phyloP scores from a whole-genome alignment of 2,329 filamentous ascomycete genomes.

The Corynespora cassiicola region DNA sequence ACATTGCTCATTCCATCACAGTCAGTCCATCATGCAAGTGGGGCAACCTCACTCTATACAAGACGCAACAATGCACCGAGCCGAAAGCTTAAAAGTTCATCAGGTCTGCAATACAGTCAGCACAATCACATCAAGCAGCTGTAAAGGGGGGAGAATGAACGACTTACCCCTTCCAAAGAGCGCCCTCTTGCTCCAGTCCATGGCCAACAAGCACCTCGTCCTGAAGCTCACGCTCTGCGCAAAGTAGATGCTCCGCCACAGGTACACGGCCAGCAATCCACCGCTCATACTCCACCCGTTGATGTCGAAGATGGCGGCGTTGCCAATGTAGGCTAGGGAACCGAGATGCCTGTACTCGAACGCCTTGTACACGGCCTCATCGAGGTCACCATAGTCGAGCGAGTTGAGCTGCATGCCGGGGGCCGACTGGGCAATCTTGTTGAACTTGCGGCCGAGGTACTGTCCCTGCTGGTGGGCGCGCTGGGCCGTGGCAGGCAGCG shows the following conservation, averaged over 20 bases:
- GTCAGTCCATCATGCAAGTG: too few species aligned
- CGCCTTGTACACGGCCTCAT: slow-evolving; percentile 89
- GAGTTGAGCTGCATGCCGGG: slow-evolving; percentile 81
- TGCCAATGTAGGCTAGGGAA: slow-evolving; percentile 92
- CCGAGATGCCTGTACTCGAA: slow-evolving; percentile 95
- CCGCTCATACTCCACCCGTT: slow-evolving; percentile 79
- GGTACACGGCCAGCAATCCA: slow-evolving; percentile 89
- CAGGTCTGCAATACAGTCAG: slow-evolving; percentile 26
- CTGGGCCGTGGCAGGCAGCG: slow-evolving; percentile 92
- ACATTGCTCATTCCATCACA: too few species aligned
- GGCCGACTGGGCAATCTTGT: slow-evolving; percentile 80
- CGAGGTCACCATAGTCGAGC: slow-evolving; percentile 85
- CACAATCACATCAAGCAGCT: not conserved
- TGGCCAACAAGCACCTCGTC: slow-evolving; percentile 85
- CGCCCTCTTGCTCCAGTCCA: slow-evolving; percentile 98
- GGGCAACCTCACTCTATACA: too few species aligned
- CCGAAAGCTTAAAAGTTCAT: slow-evolving; percentile 43
- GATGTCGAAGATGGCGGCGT: slow-evolving; percentile 93
- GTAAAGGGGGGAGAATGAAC: not conserved
- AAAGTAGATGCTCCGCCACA: slow-evolving; percentile 97
- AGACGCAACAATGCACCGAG: too few species aligned
- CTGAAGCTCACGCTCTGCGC: slow-evolving; percentile 94
- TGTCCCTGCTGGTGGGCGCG: slow-evolving; percentile 94
- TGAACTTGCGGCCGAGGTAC: slow-evolving; percentile 93
- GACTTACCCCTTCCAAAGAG: slow-evolving; percentile 90